phyloP scores from a whole-genome alignment of 129 eudicot species.

The Ambrosia artemisiifolia region DNA sequence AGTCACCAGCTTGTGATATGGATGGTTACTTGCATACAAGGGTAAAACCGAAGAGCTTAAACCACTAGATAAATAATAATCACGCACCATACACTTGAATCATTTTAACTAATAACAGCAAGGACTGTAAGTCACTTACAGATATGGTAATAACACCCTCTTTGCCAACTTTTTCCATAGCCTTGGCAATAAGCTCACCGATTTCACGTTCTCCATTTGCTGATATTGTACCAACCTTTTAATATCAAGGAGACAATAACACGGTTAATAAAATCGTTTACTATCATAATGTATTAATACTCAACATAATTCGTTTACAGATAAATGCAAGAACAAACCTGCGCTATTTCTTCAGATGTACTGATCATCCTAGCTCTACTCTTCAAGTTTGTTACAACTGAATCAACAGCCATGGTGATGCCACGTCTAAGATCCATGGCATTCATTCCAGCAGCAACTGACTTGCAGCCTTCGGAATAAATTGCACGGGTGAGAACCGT shows the following conservation, averaged over 20 bases:
- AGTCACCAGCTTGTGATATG: no score
- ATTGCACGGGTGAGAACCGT: slow-evolving; percentile 83
- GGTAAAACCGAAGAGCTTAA: not conserved
- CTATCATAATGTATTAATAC: not conserved
- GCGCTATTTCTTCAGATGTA: slow-evolving; percentile 67
- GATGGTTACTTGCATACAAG: no score
- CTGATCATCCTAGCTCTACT: slow-evolving; percentile 70
- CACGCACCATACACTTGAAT: not conserved
- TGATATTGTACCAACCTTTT: slow-evolving; percentile 55
- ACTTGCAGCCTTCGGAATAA: slow-evolving; percentile 77
- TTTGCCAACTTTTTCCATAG: slow-evolving; percentile 55
- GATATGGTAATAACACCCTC: slow-evolving; percentile 50
- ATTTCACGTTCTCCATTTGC: slow-evolving; percentile 53
- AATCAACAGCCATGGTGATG: slow-evolving; percentile 63
- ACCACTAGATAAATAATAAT: not conserved
- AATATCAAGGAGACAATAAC: not conserved
- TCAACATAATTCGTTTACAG: not conserved
- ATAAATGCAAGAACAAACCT: slow-evolving; percentile 30
- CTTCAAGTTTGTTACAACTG: slow-evolving; percentile 55
- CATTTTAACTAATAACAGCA: not conserved
- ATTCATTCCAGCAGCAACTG: slow-evolving; percentile 90
- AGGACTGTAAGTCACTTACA: slow-evolving; percentile 13
- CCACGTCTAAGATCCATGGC: slow-evolving; percentile 86
- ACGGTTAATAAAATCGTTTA: not conserved
- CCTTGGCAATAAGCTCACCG: slow-evolving; percentile 53